These are phyloP conservation scores for Phialophora chinensis DNA, from an alignment of 2,329 filamentous ascomycete species.

Conservation along the genomic window DNA sequence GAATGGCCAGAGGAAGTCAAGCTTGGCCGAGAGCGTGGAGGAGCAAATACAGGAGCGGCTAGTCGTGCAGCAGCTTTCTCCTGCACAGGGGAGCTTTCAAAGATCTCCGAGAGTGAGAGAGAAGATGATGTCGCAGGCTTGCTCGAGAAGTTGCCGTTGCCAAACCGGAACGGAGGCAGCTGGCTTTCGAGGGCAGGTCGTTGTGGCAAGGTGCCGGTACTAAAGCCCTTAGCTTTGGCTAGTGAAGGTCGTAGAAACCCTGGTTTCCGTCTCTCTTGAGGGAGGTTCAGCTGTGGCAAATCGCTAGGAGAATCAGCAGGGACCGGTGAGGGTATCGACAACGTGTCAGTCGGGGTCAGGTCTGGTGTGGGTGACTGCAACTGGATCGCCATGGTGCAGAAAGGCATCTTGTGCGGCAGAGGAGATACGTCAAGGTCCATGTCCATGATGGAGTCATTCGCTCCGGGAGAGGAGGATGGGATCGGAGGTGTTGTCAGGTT, in stretches of 20 bases:
- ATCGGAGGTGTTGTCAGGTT: conserved; percentile 83
- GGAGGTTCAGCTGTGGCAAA: conserved; percentile 34
- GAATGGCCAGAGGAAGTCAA: conserved; percentile 26
- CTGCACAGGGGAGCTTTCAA: conserved; percentile 77
- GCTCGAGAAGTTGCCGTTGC: conserved; percentile 57
- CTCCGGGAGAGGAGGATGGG: conserved; percentile 78
- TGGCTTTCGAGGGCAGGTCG: conserved; percentile 68
- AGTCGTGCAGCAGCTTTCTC: conserved; percentile 29
- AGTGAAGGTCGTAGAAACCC: conserved; percentile 76
- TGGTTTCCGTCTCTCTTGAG: conserved; percentile 63
- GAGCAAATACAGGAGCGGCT: conserved; percentile 44
- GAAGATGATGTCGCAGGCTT: conserved; percentile 62
- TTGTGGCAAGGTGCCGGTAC: conserved; percentile 68
- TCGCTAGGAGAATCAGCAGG: conserved; percentile 49
- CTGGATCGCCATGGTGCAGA: conserved; percentile 64
- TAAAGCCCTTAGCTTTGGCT: conserved; percentile 74
- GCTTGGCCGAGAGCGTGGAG: conserved; percentile 31
- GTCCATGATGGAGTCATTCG: conserved; percentile 63
- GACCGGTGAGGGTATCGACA: conserved; percentile 49
- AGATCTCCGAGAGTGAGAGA: conserved; percentile 78
- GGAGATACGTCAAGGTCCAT: conserved; percentile 99
- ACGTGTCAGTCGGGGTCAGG: conserved; percentile 52
- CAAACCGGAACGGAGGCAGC: conserved; percentile 77
- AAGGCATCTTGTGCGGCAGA: conserved; percentile 83
- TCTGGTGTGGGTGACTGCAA: conserved; percentile 75